phyloP scores from a whole-genome alignment of 768 basidiomycete genomes.

The Leucocoprinus leucothites region DNA sequence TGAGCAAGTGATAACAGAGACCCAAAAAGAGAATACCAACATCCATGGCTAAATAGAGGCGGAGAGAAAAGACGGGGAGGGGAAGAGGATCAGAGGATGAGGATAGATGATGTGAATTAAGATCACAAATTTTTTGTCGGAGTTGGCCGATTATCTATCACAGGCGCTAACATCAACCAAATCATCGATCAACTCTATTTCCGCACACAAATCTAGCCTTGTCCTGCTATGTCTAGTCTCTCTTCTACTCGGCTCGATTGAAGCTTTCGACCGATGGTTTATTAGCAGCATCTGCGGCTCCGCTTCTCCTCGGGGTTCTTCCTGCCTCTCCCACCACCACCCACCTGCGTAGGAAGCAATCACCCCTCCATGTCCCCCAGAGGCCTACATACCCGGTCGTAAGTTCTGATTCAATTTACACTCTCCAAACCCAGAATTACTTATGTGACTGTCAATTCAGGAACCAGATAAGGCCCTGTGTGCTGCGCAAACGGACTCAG shows the following conservation, averaged over 20 bases:
- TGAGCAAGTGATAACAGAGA: slow-evolving; percentile 17
- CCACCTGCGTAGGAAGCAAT: not conserved
- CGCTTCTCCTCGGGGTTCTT: not conserved
- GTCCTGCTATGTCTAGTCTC: not conserved
- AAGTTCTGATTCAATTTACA: no score
- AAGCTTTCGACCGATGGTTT: no score
- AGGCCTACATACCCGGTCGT: not conserved
- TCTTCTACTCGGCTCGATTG: no score
- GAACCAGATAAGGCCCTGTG: not conserved
- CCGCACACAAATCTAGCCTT: not conserved
- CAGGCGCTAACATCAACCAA: not conserved
- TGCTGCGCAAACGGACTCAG: not conserved
- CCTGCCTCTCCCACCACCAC: not conserved
- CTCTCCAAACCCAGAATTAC: no score
- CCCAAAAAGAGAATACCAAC: slow-evolving; percentile 29
- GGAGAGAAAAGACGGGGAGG: slow-evolving; percentile 24
- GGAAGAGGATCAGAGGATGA: slow-evolving; percentile 18
- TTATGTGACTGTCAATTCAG: not conserved
- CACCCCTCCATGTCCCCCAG: not conserved
- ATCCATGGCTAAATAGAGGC: slow-evolving; percentile 41
- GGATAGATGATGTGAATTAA: slow-evolving; percentile 20
- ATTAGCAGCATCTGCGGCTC: not conserved
- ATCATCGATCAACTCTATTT: slow-evolving; percentile 14
- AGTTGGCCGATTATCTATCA: slow-evolving; percentile 43
- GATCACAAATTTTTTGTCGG: slow-evolving; percentile 51